These are phyloP conservation scores for Wickerhamomyces xylosicus DNA, from an alignment of 805 yeast species.

Conservation along the genomic window DNA sequence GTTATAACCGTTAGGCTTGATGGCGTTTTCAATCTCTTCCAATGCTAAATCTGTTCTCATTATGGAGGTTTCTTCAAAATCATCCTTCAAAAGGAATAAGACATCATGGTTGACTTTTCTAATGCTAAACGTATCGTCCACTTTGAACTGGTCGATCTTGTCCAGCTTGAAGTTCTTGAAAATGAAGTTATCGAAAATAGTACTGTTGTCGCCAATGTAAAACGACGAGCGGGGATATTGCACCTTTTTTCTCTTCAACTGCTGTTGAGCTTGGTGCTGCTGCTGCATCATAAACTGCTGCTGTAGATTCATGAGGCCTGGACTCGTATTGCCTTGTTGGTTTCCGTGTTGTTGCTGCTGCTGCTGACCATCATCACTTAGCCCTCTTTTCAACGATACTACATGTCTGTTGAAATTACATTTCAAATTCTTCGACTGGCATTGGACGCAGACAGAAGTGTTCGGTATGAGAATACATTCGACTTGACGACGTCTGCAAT, in stretches of 20 bases:
- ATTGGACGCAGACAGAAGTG: constrained; percentile 57
- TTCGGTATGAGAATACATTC: constrained; percentile 66
- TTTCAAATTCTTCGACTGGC: constrained; percentile 61
- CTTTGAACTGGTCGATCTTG: constrained; percentile 71
- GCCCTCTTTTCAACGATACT: constrained; percentile 12
- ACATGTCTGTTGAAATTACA: constrained; percentile 45
- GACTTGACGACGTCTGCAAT: constrained; percentile 71
- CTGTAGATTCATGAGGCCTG: not conserved
- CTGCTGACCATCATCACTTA: constrained; percentile 1
- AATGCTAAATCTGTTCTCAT: constrained; percentile 64
- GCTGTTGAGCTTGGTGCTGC: constrained; percentile 7
- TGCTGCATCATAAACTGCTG: not conserved
- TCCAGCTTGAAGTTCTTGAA: constrained; percentile 54
- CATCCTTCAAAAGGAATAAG: constrained; percentile 74
- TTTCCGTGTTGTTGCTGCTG: constrained; percentile 3
- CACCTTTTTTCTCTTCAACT: constrained; percentile 20
- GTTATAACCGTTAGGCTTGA: constrained; percentile 87
- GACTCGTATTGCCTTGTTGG: not conserved
- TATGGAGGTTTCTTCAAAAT: constrained; percentile 61
- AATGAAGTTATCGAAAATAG: constrained; percentile 66
- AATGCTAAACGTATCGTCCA: constrained; percentile 54
- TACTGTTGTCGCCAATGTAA: constrained; percentile 72
- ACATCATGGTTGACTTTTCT: constrained; percentile 72
- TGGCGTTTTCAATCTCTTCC: constrained; percentile 73
- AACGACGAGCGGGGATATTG: constrained; percentile 89